Evolutionary conservation across 495 filamentous ascomycete species (phyloP), one percentile per base, ranked within the genome.

Genomic region (Parmelia sp.): DNA sequence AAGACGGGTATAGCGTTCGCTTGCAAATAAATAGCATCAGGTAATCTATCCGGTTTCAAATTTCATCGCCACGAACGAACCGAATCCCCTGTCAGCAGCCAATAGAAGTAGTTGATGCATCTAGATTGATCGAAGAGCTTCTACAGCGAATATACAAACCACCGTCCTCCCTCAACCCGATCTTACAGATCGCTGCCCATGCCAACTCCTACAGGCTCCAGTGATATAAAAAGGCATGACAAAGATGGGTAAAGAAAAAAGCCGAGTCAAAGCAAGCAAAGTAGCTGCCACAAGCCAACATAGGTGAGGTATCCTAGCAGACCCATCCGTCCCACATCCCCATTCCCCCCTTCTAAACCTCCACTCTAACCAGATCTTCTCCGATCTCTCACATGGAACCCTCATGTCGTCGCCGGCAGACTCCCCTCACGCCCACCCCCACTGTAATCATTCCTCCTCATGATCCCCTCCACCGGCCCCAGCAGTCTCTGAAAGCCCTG

Each of bases 401-500:
- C 3, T 55, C 51, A 55, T 33, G 51, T 33, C 29, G 51, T 55
- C 15, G 51, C 29, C 27, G 51, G 29, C 2, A 29, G 27, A n/a
- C 27, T 55, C 11, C 51, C 51, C 51, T 55, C 51, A 8, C 51
- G 4, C 3, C 61, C 55, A 35, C 51, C 27, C 4, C 53, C 61
- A 4, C 63, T 65, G 66, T 83, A 83, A 58, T 91, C 87, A 58
- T 88, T 89, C 71, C 94, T 83, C 71, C 95, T 76, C 92, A 98
- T 96, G 72, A 98, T 95, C 47, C 90, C 85, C 74, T 96, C 92
- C 58, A 97, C 92, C 6, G 94, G 91, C 3, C 94, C 94, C 57
- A 98, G 78, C 70, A 98, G 78, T 69, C 94, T 82, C 81, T 96
- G 92, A 75, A 98, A 98, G 7, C 92, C 95, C 68, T 90, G 90